Evolutionary conservation across 805 yeast species (phyloP), one percentile per base, ranked within the genome.

Genomic region (Cyberlindnera nakhonratchasimensis): DNA sequence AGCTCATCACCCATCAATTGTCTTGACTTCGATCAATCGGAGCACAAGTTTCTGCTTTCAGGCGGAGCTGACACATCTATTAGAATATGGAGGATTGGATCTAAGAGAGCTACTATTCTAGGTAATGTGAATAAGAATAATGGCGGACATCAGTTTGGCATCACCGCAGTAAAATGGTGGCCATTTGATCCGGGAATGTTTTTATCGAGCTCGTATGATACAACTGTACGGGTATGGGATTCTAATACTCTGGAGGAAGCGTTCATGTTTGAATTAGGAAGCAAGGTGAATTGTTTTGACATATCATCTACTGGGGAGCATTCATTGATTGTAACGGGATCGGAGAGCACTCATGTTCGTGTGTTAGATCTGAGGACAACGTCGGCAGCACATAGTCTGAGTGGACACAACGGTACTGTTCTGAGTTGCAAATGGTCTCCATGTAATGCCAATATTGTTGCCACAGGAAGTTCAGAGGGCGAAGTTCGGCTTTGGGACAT

Each of bases 121-220:
- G 50, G 51, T 5, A 51, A 46, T 10, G 11, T 54, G 18, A 58
- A 66, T 19, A 58, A 63, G 8, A 33, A 40, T 9, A 53, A 50
- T n/a, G 56, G 45, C 23, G 76, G 72, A 0, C 97, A 90, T 57
- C 59, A 65, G 16, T 87, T 71, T 58, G 96, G 96, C 0, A 70
- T 90, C 0, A 84, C 95, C 0, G 64, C 76, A 13, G 67, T 86
- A 1, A 69, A 73, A 53, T 90, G 97, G 97, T 91, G 96, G 91
- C 89, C 93, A 0, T 66, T 67, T 34, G 97, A 90, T 61, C 78
- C 81, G 25, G 96, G 96, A 1, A 72, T 90, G 80, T 89, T 88
- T 65, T 71, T 88, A 16, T 75, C 88, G 3, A 79, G 88, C 1
- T 86, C 96, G 0, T 87, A 80, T 59, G 97, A 90, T 61, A 78